Conservation (phyloP, 192 early-diverging fungal species). For the Umbelopsis ramanniana region DNA sequence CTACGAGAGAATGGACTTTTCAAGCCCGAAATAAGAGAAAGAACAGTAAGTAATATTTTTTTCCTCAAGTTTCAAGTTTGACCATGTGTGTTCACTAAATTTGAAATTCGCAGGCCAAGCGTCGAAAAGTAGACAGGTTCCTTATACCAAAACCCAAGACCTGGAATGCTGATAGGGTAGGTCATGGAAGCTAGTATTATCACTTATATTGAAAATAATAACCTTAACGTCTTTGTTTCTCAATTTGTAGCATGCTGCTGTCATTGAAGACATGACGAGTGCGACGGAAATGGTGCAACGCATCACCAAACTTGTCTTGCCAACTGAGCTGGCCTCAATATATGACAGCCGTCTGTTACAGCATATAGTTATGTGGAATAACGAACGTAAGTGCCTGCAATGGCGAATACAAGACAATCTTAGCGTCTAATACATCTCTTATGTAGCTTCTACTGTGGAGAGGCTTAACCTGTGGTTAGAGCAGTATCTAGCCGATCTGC, state of each 20-base stretch:
- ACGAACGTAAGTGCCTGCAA: conserved; percentile 28
- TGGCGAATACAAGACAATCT: conserved; percentile 16
- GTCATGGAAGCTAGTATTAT: not conserved
- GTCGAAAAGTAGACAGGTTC: conserved; percentile 44
- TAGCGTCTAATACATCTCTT: not conserved
- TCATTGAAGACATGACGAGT: conserved; percentile 45
- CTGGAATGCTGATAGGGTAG: conserved; percentile 36
- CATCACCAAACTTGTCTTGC: conserved; percentile 51
- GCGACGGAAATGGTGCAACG: conserved; percentile 46
- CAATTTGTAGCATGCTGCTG: not conserved
- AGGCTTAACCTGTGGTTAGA: conserved; percentile 50
- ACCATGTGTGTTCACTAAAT: not conserved
- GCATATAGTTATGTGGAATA: conserved; percentile 50
- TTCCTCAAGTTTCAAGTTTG: too few species aligned
- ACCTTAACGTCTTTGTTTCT: not conserved
- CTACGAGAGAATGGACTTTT: conserved; percentile 2
- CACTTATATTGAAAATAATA: not conserved
- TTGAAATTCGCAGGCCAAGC: conserved; percentile 28
- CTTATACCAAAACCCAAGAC: conserved; percentile 43
- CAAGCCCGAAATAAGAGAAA: conserved; percentile 7
- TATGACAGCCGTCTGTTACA: conserved; percentile 52
- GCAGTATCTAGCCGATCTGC: conserved; percentile 52
- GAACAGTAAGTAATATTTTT: not conserved
- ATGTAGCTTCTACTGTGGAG: conserved; percentile 37
- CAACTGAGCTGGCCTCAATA: conserved; percentile 50